Base-by-base conservation (phyloP, 306 rosid species). In the Medicago arabica region DNA sequence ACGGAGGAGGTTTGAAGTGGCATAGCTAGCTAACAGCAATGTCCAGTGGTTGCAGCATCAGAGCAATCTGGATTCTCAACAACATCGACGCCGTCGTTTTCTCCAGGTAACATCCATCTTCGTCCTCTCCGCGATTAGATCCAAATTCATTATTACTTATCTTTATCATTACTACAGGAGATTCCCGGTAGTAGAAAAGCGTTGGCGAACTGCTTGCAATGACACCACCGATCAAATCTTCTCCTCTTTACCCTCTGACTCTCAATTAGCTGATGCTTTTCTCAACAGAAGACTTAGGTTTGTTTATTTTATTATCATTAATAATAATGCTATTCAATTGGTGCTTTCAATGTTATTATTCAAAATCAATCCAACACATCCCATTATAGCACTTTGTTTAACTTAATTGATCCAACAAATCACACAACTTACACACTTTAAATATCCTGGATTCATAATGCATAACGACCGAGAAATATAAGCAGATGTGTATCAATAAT, bases 51-150 rank as follows among this genome's bases (percentile, higher is more conserved):
- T 92, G 97, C 78, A 85, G 96, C 83, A 70, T 88, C 75, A 92
- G 97, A 88, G 97, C 93, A 50, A 85, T 95, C 80, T 95, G 98
- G 98, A 89, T 95, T 89, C 90, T 95, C 75, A 92, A 89, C 87
- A 86, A 83, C 86, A 82, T 85, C 72, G 96, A 95, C 79, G 77
- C 89, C 76, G 89, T 92, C 84, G 87, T 88, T 72, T 90, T 92
- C 96, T 95, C 97, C 78, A 83, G 96, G 97, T 65, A 28, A 23
- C n/a, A n/a, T n/a, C 14, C 67, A 16, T 71, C 49, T 67, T 6
- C 28, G 53, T 47, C 13, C 16, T 67, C 69, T 67, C 49, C 61
- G n/a, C 50, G 16, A 23, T 12, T 72, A 15, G 31, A 72, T 79
- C 55, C 13, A 41, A 71, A 23, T 31, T 71, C 49, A 1, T 41